phyloP scores from a whole-genome alignment of 2,329 filamentous ascomycete genomes.

The Byssothecium circinans region DNA sequence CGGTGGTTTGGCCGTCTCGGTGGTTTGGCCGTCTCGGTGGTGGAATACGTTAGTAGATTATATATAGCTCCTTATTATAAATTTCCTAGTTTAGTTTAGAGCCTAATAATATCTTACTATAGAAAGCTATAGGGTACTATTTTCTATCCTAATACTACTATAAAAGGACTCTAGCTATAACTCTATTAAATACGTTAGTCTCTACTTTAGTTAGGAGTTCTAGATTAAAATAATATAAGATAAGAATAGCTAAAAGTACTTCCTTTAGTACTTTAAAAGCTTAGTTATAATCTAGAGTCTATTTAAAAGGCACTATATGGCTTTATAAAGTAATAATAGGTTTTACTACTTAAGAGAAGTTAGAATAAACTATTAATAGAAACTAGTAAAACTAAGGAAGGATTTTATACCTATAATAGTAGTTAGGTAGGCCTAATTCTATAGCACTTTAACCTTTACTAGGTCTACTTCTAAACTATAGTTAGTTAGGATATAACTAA shows the following conservation, averaged over 20 bases:
- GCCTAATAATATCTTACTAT: no score
- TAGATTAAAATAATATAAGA: not conserved
- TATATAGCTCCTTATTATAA: constrained; percentile 2
- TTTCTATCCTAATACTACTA: not conserved
- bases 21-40: no score
- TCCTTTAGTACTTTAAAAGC: not conserved
- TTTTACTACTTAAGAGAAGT: not conserved
- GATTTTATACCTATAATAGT: constrained; percentile 1
- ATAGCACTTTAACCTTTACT: constrained; percentile 1
- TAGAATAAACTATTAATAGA: constrained; percentile 1
- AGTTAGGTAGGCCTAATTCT: constrained; percentile 4
- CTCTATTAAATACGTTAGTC: not conserved
- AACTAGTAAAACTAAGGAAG: constrained; percentile 11
- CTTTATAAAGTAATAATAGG: not conserved
- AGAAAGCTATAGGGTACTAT: not conserved
- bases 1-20: no score
- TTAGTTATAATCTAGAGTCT: not conserved
- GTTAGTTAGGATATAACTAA: constrained; percentile 4
- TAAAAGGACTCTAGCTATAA: not conserved
- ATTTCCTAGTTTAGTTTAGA: not conserved
- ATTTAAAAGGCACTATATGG: not conserved
- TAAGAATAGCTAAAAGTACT: no score
- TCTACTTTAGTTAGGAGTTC: not conserved
- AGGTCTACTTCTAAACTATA: constrained; percentile 2
- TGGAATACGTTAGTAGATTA: no score